Conservation (phyloP, 352 stramenopile species). For the Phytopythium vexans region DNA sequence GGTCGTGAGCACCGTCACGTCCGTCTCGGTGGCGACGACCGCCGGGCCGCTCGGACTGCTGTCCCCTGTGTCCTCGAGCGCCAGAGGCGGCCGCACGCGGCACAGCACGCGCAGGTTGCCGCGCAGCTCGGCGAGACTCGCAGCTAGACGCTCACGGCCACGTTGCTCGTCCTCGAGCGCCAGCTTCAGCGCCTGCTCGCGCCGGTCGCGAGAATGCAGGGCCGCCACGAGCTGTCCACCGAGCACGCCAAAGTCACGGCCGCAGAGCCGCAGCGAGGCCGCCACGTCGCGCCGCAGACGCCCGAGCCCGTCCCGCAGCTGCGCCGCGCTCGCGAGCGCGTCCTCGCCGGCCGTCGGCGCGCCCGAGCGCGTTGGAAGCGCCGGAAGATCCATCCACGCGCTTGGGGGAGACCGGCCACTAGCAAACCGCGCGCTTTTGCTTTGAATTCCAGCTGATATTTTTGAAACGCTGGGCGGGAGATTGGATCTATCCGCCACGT, state of each 20-base stretch:
- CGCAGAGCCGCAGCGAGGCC: constrained; percentile 63
- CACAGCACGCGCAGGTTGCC: constrained; percentile 78
- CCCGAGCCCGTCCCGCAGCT: constrained; percentile 37
- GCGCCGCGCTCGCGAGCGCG: constrained; percentile 14
- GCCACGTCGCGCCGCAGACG: constrained; percentile 64
- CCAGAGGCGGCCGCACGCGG: constrained; percentile 56
- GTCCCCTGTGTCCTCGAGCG: constrained; percentile 14
- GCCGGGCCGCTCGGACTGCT: constrained; percentile 20
- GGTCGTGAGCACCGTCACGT: constrained; percentile 36
- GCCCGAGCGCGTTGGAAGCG: not conserved
- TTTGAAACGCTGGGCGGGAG: too few relatives aligned
- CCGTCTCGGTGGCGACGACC: constrained; percentile 23
- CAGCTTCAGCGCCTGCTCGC: constrained; percentile 27
- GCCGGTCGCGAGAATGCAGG: constrained; percentile 27
- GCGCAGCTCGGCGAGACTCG: constrained; percentile 41
- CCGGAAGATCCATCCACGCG: too few relatives aligned
- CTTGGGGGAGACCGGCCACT: too few relatives aligned
- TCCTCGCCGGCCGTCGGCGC: not conserved
- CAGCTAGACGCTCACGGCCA: constrained; percentile 37
- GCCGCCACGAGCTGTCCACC: constrained; percentile 55
- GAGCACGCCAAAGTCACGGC: constrained; percentile 66
- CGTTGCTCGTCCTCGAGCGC: constrained; percentile 54
- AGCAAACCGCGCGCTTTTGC: too few relatives aligned
- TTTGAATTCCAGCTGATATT: too few relatives aligned
- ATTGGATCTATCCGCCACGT: too few relatives aligned